Base-by-base conservation (phyloP, 768 basidiomycete genomes). In the Coprinopsis strossmayeri region DNA sequence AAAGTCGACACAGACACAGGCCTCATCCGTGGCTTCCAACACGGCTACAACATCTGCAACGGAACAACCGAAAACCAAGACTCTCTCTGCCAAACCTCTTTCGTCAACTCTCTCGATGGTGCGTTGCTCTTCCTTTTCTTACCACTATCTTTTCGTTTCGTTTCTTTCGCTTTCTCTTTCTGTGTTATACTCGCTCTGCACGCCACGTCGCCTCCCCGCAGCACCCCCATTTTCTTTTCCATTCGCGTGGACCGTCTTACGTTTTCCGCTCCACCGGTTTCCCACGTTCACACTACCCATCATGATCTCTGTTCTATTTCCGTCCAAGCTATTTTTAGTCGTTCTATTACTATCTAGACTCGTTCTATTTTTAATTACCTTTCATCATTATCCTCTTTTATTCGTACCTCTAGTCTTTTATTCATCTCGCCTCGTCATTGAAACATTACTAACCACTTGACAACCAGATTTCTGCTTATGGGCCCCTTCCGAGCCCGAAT, bases 41-140 rank as follows among this genome's bases (percentile, higher is more conserved):
- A 56, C 26, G 86, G 86, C 13, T 85, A 79, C 72, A 85, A 84
- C 62, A 54, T 65, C 13, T 87, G 84, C 63, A 87, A 87, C 63
- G 74, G 78, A 1, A 81, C 81, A 17, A 87, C 85, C 1, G 68
- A 82, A 60, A 73, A 69, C 53, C 77, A 73, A 41, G 27, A 67
- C 4, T 87, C 84, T 0, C 57, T 65, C 28, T 77, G 86, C 58
- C 85, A 88, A 62, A 87, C 85, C 1, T 61, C 72, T 2, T 69
- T 80, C 51, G 63, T 79, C 50, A 83, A 82, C 68, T 58, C 61
- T 51, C 63, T 81, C 30, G 73, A 54, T 15, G 57, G 63, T 81
- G 40, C 20, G 40, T 26, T 24, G 18, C 11, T 5, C 18, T 7
- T 10, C 7, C 11, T 13, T 38, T 38, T 38, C 17, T 13, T 38